phyloP scores from a whole-genome alignment of 2,329 filamentous ascomycete genomes.

The Colletotrichum camelliae region DNA sequence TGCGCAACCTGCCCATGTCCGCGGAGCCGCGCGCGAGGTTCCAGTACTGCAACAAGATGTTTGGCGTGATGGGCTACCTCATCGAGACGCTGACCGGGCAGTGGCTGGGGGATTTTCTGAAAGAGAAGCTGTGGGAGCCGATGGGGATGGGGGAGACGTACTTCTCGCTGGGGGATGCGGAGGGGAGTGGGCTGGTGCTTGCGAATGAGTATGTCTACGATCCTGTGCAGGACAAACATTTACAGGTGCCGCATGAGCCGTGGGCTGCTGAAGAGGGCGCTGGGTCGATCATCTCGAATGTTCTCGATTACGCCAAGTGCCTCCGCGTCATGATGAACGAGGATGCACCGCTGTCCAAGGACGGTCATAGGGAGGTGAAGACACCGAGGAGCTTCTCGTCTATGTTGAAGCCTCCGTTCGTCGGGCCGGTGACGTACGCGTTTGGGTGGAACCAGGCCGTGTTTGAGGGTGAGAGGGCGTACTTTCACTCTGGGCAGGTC shows the following conservation, averaged over 20 bases:
- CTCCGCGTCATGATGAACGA: conserved; percentile 36
- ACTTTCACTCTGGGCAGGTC: conserved; percentile 34
- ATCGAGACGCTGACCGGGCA: conserved; percentile 46
- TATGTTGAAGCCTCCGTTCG: conserved; percentile 18
- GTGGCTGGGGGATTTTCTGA: conserved; percentile 45
- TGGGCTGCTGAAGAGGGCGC: conserved; percentile 42
- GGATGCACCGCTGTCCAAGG: conserved; percentile 29
- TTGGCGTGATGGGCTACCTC: conserved; percentile 46
- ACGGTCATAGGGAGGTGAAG: conserved; percentile 30
- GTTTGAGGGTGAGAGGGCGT: conserved; percentile 31
- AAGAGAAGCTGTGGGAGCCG: conserved; percentile 46
- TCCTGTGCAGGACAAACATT: conserved; percentile 26
- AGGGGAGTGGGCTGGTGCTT: conserved; percentile 31
- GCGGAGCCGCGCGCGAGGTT: conserved; percentile 48
- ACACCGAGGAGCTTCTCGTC: conserved; percentile 28
- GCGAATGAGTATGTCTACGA: conserved; percentile 49
- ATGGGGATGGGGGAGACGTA: conserved; percentile 52
- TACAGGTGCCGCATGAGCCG: conserved; percentile 30
- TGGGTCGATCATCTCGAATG: conserved; percentile 45
- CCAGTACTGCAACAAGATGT: conserved; percentile 59
- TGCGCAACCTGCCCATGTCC: conserved; percentile 50
- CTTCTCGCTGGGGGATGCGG: conserved; percentile 32
- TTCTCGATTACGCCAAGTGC: conserved; percentile 42
- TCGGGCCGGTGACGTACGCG: conserved; percentile 28
- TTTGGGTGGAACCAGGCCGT: conserved; percentile 34